Evolutionary conservation across 2,329 filamentous ascomycete genomes (phyloP).

Genomic region (Aschersonia sp.): DNA sequence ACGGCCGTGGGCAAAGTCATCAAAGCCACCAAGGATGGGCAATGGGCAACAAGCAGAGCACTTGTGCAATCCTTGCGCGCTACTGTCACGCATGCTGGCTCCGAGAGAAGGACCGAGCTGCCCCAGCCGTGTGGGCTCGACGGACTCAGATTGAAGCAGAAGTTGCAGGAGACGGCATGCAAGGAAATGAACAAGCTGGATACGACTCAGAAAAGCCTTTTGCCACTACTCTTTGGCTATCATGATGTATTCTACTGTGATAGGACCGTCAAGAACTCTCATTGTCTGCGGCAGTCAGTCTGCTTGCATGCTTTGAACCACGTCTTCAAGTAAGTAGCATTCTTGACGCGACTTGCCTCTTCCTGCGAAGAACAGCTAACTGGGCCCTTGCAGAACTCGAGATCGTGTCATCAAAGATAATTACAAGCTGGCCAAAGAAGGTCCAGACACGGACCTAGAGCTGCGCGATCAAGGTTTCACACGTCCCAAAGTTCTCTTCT

Average conservation of each 20-base stretch:
- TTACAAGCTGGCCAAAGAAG: slow-evolving; percentile 55
- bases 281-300: slow-evolving; percentile 53
- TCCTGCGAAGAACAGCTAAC: not conserved
- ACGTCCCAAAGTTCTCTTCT: slow-evolving; percentile 78
- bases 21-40: slow-evolving; percentile 30
- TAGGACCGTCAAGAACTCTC: slow-evolving; percentile 54
- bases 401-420: slow-evolving; percentile 91
- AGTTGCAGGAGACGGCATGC: slow-evolving; percentile 40
- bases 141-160: slow-evolving; percentile 48
- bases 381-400: slow-evolving; percentile 43
- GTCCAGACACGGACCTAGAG: slow-evolving; percentile 51
- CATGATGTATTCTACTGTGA: slow-evolving; percentile 66
- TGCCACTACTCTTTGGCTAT: slow-evolving; percentile 66
- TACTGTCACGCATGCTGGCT: slow-evolving; percentile 30
- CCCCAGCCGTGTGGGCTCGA: slow-evolving; percentile 34
- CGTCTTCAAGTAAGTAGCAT: slow-evolving; percentile 55
- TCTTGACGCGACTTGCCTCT: not conserved
- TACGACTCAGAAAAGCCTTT: slow-evolving; percentile 47
- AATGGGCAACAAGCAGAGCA: slow-evolving; percentile 36
- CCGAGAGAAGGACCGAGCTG: slow-evolving; percentile 16
- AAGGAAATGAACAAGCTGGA: slow-evolving; percentile 44
- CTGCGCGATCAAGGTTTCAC: slow-evolving; percentile 91
- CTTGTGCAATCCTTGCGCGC: slow-evolving; percentile 31
- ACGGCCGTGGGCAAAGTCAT: slow-evolving; percentile 40
- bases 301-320: slow-evolving; percentile 85